Conservation (phyloP, 495 filamentous ascomycete species). For the Xylaria cubensis region DNA sequence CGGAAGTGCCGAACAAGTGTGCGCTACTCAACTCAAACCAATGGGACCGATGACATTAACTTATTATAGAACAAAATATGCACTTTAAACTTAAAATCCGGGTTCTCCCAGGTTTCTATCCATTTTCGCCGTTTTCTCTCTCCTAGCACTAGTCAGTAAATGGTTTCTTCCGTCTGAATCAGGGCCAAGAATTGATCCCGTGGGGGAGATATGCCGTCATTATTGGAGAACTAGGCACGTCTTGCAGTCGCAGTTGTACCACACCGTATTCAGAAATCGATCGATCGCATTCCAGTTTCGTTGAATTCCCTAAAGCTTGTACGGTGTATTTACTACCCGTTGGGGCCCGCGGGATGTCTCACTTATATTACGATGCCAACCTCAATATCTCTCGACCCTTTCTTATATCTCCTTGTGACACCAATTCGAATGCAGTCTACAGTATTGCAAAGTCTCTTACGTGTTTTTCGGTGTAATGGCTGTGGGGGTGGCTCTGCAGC, state of each 20-base stretch:
- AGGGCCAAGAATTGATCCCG: conserved; percentile 7
- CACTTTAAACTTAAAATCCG: neutral
- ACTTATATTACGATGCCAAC: conserved; percentile 6
- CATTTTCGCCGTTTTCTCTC: neutral
- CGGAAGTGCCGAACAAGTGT: neutral
- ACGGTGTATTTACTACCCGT: neutral
- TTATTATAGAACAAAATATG: neutral
- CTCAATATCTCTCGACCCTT: neutral
- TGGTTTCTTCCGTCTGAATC: neutral
- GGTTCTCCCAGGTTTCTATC: neutral
- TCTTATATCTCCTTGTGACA: neutral
- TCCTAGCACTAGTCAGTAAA: neutral
- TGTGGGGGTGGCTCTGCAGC: conserved; percentile 6
- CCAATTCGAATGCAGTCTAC: neutral
- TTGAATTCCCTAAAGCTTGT: neutral
- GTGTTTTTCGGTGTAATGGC: neutral
- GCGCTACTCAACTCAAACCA: neutral
- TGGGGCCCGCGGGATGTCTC: neutral
- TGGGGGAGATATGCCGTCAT: conserved; percentile 23
- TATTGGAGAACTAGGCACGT: conserved; percentile 9
- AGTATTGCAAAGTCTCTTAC: neutral
- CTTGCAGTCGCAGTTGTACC: neutral
- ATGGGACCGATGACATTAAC: neutral
- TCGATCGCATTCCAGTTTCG: conserved; percentile 5
- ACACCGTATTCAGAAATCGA: conserved; percentile 7